Evolutionary conservation across 129 eudicot species (phyloP).

Genomic region (Lactuca saligna): DNA sequence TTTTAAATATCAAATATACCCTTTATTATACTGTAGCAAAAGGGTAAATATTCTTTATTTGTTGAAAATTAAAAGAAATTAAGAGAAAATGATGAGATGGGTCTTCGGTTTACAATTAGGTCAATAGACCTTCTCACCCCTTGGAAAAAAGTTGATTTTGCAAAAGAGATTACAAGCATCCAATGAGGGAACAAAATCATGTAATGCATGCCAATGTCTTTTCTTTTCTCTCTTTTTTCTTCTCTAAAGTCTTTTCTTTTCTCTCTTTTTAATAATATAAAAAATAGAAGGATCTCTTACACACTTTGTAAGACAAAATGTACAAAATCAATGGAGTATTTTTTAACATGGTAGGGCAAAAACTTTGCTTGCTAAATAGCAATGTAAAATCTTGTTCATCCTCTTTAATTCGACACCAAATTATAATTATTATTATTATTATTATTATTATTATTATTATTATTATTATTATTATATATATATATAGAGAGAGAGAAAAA

Average conservation of each 20-base stretch:
- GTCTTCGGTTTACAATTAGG: constrained; percentile 22
- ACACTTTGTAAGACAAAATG: neutral
- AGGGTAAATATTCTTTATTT: too few relatives aligned
- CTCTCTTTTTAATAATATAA: neutral
- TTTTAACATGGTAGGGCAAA: neutral
- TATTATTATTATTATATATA: too few relatives aligned
- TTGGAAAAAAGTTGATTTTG: constrained; percentile 24
- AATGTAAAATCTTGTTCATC: too few relatives aligned
- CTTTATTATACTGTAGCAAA: neutral
- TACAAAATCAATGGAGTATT: too few relatives aligned
- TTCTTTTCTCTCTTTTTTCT: constrained; percentile 23
- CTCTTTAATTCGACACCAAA: neutral
- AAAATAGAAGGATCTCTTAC: neutral
- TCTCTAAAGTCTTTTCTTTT: constrained; percentile 18
- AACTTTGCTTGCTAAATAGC: neutral
- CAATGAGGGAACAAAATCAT: constrained; percentile 45
- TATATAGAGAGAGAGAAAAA: too few relatives aligned
- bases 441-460: too few relatives aligned
- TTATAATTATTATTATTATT: too few relatives aligned
- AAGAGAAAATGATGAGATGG: neutral
- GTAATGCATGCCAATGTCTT: constrained; percentile 35
- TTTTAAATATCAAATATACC: neutral
- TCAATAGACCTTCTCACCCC: constrained; percentile 10
- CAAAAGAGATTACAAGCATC: constrained; percentile 31
- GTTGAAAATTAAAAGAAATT: too few relatives aligned